Evolutionary conservation across 2,329 filamentous ascomycete genomes (phyloP).

Genomic region (Exophiala spinifera): DNA sequence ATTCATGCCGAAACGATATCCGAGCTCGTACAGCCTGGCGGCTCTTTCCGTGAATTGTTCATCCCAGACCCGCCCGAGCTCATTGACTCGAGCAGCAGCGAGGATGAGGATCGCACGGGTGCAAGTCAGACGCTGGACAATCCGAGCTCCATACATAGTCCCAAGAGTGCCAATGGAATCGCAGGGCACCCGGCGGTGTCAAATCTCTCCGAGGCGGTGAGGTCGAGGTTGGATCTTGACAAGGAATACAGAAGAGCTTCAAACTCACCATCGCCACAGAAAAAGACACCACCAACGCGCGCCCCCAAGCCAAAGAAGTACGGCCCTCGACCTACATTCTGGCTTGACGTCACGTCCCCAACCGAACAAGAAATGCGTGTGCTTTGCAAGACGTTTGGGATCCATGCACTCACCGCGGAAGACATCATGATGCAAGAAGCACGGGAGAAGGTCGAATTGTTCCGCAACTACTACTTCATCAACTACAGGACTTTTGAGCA

Average conservation of each 20-base stretch:
- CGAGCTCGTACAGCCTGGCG: conserved; percentile 81
- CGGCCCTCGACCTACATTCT: conserved; percentile 89
- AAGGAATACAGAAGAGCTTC: conserved; percentile 21
- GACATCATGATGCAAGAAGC: conserved; percentile 98
- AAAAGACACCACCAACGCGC: conserved; percentile 22
- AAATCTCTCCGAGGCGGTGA: conserved; percentile 4
- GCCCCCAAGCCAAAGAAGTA: conserved; percentile 53
- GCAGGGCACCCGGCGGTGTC: conserved; percentile 1
- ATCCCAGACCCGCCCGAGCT: conserved; percentile 78
- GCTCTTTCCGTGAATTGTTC: conserved; percentile 83
- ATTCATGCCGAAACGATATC: conserved; percentile 96
- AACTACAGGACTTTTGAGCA: conserved; percentile 98
- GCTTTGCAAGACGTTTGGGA: conserved; percentile 86
- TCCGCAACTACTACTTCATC: conserved; percentile 97
- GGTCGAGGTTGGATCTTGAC: conserved; percentile 6
- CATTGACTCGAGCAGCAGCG: conserved; percentile 67
- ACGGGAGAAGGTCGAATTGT: conserved; percentile 95
- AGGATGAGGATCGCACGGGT: conserved; percentile 49
- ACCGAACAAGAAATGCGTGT: conserved; percentile 96
- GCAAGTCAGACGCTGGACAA: conserved; percentile 4
- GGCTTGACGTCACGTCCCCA: conserved; percentile 87
- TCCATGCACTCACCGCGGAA: conserved; percentile 91
- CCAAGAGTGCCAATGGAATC: conserved; percentile 9
- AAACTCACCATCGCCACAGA: conserved; percentile 47
- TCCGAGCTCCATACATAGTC: conserved; percentile 16